Conservation (phyloP, 2,329 filamentous ascomycete species). For the Pseudopithomyces maydicus region DNA sequence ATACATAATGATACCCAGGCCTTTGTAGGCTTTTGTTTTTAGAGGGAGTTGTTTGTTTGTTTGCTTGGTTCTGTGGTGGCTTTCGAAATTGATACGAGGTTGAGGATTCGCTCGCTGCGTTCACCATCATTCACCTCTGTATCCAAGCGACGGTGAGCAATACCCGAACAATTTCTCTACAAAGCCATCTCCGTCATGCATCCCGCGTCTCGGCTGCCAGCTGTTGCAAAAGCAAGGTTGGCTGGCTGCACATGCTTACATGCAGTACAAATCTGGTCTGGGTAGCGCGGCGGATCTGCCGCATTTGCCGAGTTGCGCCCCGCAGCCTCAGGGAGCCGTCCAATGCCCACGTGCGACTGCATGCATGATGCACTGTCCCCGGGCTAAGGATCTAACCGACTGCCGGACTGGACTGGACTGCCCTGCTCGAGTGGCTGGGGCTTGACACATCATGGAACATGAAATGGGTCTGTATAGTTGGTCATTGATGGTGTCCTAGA, state of each 20-base stretch:
- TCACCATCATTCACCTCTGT: too few relatives aligned
- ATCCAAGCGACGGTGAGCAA: too few relatives aligned
- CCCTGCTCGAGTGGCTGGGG: neutral
- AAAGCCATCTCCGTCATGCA: neutral
- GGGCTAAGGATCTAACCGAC: neutral
- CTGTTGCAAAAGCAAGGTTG: neutral
- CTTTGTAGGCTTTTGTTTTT: neutral
- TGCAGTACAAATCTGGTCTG: too few relatives aligned
- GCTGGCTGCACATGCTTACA: neutral
- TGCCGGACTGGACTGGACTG: too few relatives aligned
- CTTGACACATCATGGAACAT: too few relatives aligned
- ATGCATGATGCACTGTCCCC: neutral
- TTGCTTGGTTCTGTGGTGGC: too few relatives aligned
- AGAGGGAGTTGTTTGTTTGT: too few relatives aligned
- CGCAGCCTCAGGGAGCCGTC: neutral
- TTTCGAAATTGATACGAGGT: too few relatives aligned
- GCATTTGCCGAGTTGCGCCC: neutral
- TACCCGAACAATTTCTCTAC: too few relatives aligned
- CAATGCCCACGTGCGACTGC: neutral
- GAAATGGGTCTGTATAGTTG: too few relatives aligned
- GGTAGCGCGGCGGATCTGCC: conserved; percentile 1
- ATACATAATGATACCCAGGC: conserved; percentile 4
- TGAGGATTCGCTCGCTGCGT: too few relatives aligned
- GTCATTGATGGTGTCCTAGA: too few relatives aligned
- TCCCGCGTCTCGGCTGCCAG: neutral